Percentiles rank a stretch among this genome's conserved stretches.
Conservation (phyloP, 1,284 basidiomycete genomes). For the Boletus holoroseus region DNA sequence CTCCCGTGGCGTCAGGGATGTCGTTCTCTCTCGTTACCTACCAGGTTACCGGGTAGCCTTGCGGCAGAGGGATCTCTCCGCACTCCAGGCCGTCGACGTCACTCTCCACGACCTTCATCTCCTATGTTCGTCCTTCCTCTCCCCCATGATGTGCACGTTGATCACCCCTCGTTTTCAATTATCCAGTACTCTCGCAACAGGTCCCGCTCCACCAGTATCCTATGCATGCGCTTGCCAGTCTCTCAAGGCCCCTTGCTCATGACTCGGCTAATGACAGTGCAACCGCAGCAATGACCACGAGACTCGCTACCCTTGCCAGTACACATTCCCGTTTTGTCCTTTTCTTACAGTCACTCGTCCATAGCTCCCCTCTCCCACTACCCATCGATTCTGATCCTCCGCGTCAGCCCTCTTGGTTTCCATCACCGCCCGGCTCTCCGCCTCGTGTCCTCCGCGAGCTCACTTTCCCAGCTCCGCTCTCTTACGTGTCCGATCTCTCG, state of each 20-base stretch:
- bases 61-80: conserved; percentile 36
- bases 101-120: conserved; percentile 54
- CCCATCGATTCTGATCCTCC: conserved; percentile 41
- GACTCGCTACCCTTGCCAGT: conserved; percentile 45
- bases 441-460: conserved; percentile 48
- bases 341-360: conserved; percentile 62
- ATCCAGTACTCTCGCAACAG: conserved; percentile 55
- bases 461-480: conserved; percentile 53
- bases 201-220: conserved; percentile 56
- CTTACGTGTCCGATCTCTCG: conserved; percentile 23
- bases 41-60: conserved; percentile 50
- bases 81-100: conserved; percentile 45
- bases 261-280: conserved; percentile 34
- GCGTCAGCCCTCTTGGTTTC: conserved; percentile 20
- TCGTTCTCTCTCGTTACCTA: conserved; percentile 54
- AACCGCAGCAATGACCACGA: conserved; percentile 30
- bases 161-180: conserved; percentile 6
- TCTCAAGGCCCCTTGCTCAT: conserved; percentile 37
- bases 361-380: conserved; percentile 45
- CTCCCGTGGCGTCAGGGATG: conserved; percentile 40
- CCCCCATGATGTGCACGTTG: conserved; percentile 6
- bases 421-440: conserved; percentile 20
- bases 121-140: conserved; percentile 46
- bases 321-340: conserved; percentile 71
- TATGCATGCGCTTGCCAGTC: conserved; percentile 49